Evolutionary conservation across 352 stramenopile genomes (phyloP), one percentile per base, ranked within the genome.

Genomic region (Pythium sp.): DNA sequence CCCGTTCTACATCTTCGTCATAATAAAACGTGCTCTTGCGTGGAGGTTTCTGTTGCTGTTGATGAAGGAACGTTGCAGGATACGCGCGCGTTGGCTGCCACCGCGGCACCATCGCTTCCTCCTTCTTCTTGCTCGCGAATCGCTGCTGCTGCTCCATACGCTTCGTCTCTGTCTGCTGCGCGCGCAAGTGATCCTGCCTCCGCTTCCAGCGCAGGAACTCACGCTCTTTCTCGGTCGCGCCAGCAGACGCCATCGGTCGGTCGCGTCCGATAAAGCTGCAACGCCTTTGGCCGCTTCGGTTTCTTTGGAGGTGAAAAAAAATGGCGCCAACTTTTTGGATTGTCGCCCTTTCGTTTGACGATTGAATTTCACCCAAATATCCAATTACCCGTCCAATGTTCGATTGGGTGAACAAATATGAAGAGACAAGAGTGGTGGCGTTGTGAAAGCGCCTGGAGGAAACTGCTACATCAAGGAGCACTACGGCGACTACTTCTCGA

Each of bases 401-500:
- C n/a, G 15, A 3, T 49, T 49, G 41, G 15, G 18, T 49, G 15
- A 22, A 49, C 14, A 26, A 26, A 26, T 26, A 26, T 26, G 24
- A 26, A 26, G 24, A 26, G 24, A 26, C 0, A 26, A 26, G 24
- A 26, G 24, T 26, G 24, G 24, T 26, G 24, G 24, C 24, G 24
- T 26, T 26, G 24, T 1, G 24, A 26, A 26, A 26, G 24, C 24
- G 24, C 24, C 24, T 26, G 24, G 24, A 26, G 24, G 24, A 26
- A 26, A 26, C 24, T 26, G 93, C 64, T 99, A 97, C 81, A 99
- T 99, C 65, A 84, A 92, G 53, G 70, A 95, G 65, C 73, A 97
- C 53, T 98, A 99, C 77, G 96, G 95, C 22, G 84, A 98, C 74
- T 80, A 97, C 64, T 99, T 99, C 75, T 97, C 95, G 66, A 97